These are phyloP conservation scores for Dillenia turbinata DNA, from an alignment of 164 flowering plant genomes.

Conservation along the genomic window DNA sequence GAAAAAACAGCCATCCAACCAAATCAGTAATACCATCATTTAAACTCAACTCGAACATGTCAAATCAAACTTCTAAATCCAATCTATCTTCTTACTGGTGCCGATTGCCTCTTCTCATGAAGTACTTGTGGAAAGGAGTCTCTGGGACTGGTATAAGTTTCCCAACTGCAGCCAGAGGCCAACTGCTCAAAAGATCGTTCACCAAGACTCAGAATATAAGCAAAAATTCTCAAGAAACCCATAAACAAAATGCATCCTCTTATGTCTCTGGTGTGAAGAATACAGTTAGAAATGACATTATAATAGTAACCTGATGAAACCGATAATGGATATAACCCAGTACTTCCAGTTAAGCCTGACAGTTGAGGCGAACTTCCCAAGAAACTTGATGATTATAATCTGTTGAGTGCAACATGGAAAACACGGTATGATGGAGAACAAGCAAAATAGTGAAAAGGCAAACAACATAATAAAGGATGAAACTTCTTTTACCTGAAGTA, in stretches of 20 bases:
- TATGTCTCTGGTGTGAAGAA: too few relatives aligned
- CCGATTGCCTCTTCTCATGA: constrained; percentile 7
- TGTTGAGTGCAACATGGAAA: constrained; percentile 16
- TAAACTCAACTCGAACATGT: too few relatives aligned
- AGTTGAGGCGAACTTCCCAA: constrained; percentile 73
- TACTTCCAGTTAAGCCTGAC: constrained; percentile 59
- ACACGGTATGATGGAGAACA: neutral
- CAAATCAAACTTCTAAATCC: too few relatives aligned
- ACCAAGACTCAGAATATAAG: too few relatives aligned
- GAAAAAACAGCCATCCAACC: too few relatives aligned
- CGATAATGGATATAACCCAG: constrained; percentile 63
- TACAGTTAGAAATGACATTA: neutral
- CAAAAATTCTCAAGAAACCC: too few relatives aligned
- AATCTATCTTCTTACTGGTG: too few relatives aligned
- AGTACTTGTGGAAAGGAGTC: constrained; percentile 41
- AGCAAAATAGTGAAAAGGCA: neutral
- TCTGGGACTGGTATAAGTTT: constrained; percentile 83
- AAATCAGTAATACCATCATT: too few relatives aligned
- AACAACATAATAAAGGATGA: neutral
- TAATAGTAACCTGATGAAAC: constrained; percentile 51
- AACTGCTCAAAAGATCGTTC: constrained; percentile 30
- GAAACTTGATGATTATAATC: constrained; percentile 70
- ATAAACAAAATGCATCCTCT: too few relatives aligned
- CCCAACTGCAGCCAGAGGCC: constrained; percentile 85
- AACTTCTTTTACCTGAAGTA: constrained; percentile 64